phyloP scores from a whole-genome alignment of 495 filamentous ascomycete genomes.

The Aspergillus egyptiacus region DNA sequence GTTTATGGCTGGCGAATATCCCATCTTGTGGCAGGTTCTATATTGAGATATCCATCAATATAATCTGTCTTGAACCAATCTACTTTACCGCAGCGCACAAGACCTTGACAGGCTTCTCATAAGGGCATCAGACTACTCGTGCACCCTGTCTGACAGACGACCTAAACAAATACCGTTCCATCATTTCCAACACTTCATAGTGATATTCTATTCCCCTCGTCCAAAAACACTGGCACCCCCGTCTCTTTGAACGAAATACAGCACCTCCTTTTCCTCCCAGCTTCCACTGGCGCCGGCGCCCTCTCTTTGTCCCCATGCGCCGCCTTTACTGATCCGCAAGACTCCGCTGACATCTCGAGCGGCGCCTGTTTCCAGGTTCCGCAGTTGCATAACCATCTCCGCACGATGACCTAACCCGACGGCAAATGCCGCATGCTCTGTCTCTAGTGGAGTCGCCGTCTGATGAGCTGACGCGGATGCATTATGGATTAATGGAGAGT shows the following conservation, averaged over 20 bases:
- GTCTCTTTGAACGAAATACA: conserved; percentile 75
- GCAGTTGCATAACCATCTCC: conserved; percentile 57
- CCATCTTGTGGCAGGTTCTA: conserved; percentile 39
- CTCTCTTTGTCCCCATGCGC: conserved; percentile 31
- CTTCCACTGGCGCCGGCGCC: conserved; percentile 27
- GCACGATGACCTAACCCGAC: conserved; percentile 71
- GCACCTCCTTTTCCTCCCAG: conserved; percentile 60
- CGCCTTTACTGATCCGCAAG: conserved; percentile 63
- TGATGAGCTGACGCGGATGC: conserved; percentile 26
- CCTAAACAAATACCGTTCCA: neutral
- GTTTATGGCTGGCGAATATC: conserved; percentile 44
- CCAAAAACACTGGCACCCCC: conserved; percentile 78
- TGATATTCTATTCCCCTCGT: conserved; percentile 48
- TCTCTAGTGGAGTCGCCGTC: conserved; percentile 53
- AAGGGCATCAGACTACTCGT: neutral
- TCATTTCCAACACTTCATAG: conserved; percentile 6
- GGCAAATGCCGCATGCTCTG: conserved; percentile 62
- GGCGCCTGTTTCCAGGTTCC: conserved; percentile 73
- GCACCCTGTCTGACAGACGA: neutral
- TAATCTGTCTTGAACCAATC: conserved; percentile 27
- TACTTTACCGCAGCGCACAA: conserved; percentile 4
- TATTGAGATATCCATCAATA: conserved; percentile 38
- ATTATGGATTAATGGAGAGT: conserved; percentile 60
- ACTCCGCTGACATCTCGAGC: conserved; percentile 91
- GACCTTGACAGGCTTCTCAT: neutral